Conservation (phyloP, 345 rosid species). For the Gossypium anomalum region DNA sequence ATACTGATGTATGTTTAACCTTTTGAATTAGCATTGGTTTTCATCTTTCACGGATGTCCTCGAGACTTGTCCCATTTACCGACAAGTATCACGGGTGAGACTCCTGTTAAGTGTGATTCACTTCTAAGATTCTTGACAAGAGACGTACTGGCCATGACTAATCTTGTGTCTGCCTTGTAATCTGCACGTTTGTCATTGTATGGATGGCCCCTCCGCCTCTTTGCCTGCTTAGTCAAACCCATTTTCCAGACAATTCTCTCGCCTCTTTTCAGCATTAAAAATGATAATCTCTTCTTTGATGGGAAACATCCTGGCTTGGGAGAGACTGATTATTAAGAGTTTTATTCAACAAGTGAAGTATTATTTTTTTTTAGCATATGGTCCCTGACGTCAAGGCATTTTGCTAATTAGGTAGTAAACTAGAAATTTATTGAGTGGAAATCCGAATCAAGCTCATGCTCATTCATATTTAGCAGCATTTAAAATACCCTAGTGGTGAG, state of each 20-base stretch:
- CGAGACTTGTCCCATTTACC: background rate
- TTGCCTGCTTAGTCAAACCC: too few species aligned
- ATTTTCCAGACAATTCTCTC: too few species aligned
- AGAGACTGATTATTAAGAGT: background rate
- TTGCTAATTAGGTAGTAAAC: background rate
- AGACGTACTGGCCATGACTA: background rate
- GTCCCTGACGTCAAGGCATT: background rate
- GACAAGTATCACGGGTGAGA: slow-evolving; percentile 10
- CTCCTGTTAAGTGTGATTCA: background rate
- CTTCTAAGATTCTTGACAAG: background rate
- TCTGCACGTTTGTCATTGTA: background rate
- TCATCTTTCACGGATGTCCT: background rate
- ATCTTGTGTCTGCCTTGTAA: background rate
- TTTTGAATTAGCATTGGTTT: too few species aligned
- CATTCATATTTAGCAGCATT: background rate
- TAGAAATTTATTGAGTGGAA: background rate
- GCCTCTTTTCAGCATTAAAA: too few species aligned
- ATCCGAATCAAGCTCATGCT: slow-evolving; percentile 4
- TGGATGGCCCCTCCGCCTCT: background rate
- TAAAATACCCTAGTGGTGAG: background rate
- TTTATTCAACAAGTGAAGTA: background rate
- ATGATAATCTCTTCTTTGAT: background rate
- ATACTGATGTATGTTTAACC: background rate
- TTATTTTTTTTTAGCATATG: background rate
- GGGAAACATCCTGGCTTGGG: background rate